phyloP scores from a whole-genome alignment of 2,329 filamentous ascomycete species.

The Colletotrichum costaricense region DNA sequence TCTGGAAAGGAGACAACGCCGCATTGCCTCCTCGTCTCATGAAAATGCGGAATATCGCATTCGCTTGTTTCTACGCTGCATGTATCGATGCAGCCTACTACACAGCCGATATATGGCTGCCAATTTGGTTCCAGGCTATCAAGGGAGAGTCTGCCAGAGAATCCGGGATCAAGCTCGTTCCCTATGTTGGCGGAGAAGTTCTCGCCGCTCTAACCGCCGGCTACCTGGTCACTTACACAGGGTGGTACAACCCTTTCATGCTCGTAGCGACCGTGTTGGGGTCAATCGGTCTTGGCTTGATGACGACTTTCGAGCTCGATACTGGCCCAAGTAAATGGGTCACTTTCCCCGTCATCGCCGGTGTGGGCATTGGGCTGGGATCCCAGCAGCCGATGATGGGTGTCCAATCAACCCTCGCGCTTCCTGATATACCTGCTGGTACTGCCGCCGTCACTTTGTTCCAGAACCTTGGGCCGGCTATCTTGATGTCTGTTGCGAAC shows the following conservation, averaged over 20 bases:
- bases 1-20: slow-evolving; percentile 47
- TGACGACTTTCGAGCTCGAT: slow-evolving; percentile 15
- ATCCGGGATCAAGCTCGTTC: slow-evolving; percentile 47
- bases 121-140: slow-evolving; percentile 49
- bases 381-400: slow-evolving; percentile 42
- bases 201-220: slow-evolving; percentile 42
- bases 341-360: slow-evolving; percentile 40
- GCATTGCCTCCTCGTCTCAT: slow-evolving; percentile 49
- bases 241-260: slow-evolving; percentile 51
- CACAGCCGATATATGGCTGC: slow-evolving; percentile 46
- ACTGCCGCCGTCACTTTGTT: slow-evolving; percentile 30
- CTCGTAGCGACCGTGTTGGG: slow-evolving; percentile 42
- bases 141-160: slow-evolving; percentile 44
- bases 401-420: slow-evolving; percentile 40
- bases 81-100: slow-evolving; percentile 41
- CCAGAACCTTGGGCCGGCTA: slow-evolving; percentile 30
- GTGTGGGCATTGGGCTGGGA: slow-evolving; percentile 42
- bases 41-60: slow-evolving; percentile 43
- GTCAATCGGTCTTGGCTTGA: slow-evolving; percentile 40
- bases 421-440: slow-evolving; percentile 26
- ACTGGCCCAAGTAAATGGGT: slow-evolving; percentile 35
- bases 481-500: slow-evolving; percentile 32
- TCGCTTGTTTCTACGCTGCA: slow-evolving; percentile 38
- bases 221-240: slow-evolving; percentile 42
- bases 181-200: slow-evolving; percentile 44